Evolutionary conservation across 768 basidiomycete species (phyloP).

Genomic region (Naganishia kalamii): DNA sequence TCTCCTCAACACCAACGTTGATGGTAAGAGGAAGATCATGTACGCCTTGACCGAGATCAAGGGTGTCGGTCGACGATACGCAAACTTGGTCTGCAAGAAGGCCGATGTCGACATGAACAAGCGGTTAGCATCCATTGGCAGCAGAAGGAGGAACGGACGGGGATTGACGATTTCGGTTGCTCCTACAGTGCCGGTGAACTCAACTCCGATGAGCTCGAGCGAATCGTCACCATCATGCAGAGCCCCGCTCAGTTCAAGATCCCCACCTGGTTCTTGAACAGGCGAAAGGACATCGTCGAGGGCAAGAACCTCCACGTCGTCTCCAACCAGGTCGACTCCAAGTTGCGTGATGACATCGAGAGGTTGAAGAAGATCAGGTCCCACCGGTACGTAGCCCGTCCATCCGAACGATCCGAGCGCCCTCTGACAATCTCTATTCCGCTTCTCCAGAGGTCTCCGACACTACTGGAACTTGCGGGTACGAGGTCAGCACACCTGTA

Average conservation of each 20-base stretch:
- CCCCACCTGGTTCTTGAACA: slow-evolving; percentile 98
- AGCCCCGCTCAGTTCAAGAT: slow-evolving; percentile 99
- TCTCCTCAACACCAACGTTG: slow-evolving; percentile 86
- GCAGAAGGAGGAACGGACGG: background rate
- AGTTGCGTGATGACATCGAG: slow-evolving; percentile 96
- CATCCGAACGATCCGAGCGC: no score
- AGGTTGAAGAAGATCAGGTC: slow-evolving; percentile 98
- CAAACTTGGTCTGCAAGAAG: slow-evolving; percentile 99
- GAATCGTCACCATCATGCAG: slow-evolving; percentile 97
- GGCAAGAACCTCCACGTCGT: slow-evolving; percentile 94
- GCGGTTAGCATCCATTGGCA: slow-evolving; percentile 59
- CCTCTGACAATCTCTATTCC: background rate
- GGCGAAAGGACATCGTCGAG: slow-evolving; percentile 95
- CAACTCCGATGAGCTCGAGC: slow-evolving; percentile 98
- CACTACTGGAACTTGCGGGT: slow-evolving; percentile 56
- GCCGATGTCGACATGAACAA: slow-evolving; percentile 98
- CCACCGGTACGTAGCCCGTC: slow-evolving; percentile 58
- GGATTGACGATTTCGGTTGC: background rate
- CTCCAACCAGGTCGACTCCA: slow-evolving; percentile 94
- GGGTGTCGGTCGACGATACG: slow-evolving; percentile 97
- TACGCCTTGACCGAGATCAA: slow-evolving; percentile 99
- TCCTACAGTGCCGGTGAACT: slow-evolving; percentile 86
- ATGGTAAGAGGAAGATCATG: slow-evolving; percentile 96
- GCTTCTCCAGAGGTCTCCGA: slow-evolving; percentile 64
- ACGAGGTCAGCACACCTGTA: slow-evolving; percentile 98